Evolutionary conservation across 2,329 filamentous ascomycete species (phyloP).

Genomic region (Zasmidium cellare): DNA sequence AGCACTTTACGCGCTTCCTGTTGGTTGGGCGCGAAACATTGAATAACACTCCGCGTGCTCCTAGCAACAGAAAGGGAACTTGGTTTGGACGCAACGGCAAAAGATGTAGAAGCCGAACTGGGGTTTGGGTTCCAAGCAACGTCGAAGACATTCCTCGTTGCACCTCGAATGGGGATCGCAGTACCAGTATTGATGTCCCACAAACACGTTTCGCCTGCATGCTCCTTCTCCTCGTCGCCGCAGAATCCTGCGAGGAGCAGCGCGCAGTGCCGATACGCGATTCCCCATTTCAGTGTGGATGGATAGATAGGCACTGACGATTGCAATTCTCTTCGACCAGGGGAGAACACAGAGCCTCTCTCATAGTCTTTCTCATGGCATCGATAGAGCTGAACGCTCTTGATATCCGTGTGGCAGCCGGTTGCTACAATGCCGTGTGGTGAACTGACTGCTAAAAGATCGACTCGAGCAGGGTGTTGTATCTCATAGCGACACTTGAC

Average conservation of each 20-base stretch:
- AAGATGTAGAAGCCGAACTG: conserved; percentile 38
- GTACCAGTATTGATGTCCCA: conserved; percentile 52
- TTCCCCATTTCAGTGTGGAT: conserved; percentile 52
- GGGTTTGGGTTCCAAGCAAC: conserved; percentile 56
- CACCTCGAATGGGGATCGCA: conserved; percentile 45
- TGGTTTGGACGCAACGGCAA: conserved; percentile 55
- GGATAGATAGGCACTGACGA: conserved; percentile 38
- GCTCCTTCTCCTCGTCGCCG: conserved; percentile 38
- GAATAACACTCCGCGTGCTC: conserved; percentile 51
- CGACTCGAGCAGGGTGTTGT: conserved; percentile 49
- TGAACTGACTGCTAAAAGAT: conserved; percentile 46
- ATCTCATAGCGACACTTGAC: conserved; percentile 30
- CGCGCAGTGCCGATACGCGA: conserved; percentile 36
- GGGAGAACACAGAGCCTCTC: conserved; percentile 16
- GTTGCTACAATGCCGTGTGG: conserved; percentile 22
- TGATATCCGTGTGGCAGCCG: conserved; percentile 16
- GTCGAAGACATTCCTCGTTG: conserved; percentile 59
- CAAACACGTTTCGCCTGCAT: conserved; percentile 54
- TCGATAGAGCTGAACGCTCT: conserved; percentile 23
- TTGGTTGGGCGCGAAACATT: conserved; percentile 50
- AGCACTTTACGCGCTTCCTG: conserved; percentile 37
- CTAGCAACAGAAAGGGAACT: conserved; percentile 35
- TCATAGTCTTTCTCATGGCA: conserved; percentile 7
- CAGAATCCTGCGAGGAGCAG: conserved; percentile 58
- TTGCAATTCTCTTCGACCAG: conserved; percentile 22